Evolutionary conservation across 495 filamentous ascomycete species (phyloP), one percentile per base, ranked within the genome.

Genomic region (Annulohypoxylon maeteangense): DNA sequence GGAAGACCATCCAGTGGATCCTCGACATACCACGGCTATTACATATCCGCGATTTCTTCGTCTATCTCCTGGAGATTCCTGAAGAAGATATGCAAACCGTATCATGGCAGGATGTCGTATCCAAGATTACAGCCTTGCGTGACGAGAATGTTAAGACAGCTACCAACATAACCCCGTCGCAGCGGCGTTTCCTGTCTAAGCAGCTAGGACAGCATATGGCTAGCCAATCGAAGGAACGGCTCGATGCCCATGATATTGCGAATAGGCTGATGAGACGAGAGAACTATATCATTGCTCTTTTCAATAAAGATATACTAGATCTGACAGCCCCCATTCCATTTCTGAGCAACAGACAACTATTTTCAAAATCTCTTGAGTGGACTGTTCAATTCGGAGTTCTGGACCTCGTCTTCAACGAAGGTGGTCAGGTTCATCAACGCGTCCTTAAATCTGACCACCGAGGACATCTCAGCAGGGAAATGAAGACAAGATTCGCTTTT

Each of bases 191-290:
- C 67, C 80, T 95, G 44, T 78, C 75, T 11, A 78, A 72, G 31
- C 75, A 78, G 47, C 74, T 78, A n/a, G 75, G 75, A 16, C 60
- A 68, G 18, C 75, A 78, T 23, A 44, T 78, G 45, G 91, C 91
- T 36, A 92, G 86, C 70, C 93, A 95, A 72, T 97, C 95, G 18
- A 97, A 98, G 78, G 92, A 98, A 81, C 87, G 95, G 55, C 90
- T 98, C 79, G 95, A 98, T 81, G 95, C 95, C 3, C 92, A 97
- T 70, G 95, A 97, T 77, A 97, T 99, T 78, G 96, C 95, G 7
- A 99, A 98, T 75, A 90, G 95, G 50, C 79, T 99, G 53, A 98
- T 99, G 95, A 90, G 95, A 70, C 90, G 91, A 75, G 95, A 97
- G 65, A 99, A 99, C 74, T 99, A 97, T 71, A 82, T 97, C 68